A percentile compares a stretch with the other conserved stretches of the same genome.
Evolutionary conservation across 1,284 basidiomycete species (phyloP).

Genomic region (Cutaneotrichosporon cyanovorans): DNA sequence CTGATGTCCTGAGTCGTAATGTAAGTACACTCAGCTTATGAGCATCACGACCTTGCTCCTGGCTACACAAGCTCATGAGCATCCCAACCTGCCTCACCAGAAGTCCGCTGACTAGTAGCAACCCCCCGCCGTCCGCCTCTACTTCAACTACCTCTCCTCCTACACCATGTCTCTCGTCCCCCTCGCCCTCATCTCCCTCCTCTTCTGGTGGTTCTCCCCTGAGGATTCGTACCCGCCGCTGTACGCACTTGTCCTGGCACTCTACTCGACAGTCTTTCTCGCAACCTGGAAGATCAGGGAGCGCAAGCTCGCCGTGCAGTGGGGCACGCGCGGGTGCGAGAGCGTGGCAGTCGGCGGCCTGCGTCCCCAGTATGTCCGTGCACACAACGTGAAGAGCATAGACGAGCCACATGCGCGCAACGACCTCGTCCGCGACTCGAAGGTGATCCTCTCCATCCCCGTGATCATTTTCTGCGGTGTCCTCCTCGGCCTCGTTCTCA

Average conservation of each 20-base stretch:
- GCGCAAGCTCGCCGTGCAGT: slow-evolving; percentile 66
- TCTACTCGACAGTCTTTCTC: slow-evolving; percentile 79
- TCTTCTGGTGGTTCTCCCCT: slow-evolving; percentile 48
- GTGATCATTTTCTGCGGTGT: slow-evolving; percentile 68
- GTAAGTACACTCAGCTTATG: slow-evolving; percentile 43
- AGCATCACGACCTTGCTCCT: too few relatives aligned
- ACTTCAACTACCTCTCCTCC: slow-evolving; percentile 77
- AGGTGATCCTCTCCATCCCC: slow-evolving; percentile 68
- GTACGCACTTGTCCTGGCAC: slow-evolving; percentile 65
- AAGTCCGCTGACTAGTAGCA: slow-evolving; percentile 56
- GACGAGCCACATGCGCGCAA: slow-evolving; percentile 16
- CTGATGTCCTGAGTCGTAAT: slow-evolving; percentile 26
- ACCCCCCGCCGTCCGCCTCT: slow-evolving; percentile 79
- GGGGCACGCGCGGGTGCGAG: slow-evolving; percentile 61
- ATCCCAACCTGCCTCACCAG: slow-evolving; percentile 5
- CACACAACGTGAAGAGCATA: slow-evolving; percentile 42
- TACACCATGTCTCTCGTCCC: slow-evolving; percentile 72
- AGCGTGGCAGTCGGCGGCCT: slow-evolving; percentile 68
- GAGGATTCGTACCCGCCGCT: slow-evolving; percentile 60
- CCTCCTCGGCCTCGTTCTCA: slow-evolving; percentile 62
- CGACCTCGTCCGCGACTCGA: slow-evolving; percentile 51
- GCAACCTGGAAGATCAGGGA: slow-evolving; percentile 84
- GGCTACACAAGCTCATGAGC: background rate
- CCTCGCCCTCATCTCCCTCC: slow-evolving; percentile 36
- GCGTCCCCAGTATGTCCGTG: slow-evolving; percentile 56